Evolutionary conservation across 2,329 filamentous ascomycete genomes (phyloP).

Genomic region (Trichoderma atrobrunneum): DNA sequence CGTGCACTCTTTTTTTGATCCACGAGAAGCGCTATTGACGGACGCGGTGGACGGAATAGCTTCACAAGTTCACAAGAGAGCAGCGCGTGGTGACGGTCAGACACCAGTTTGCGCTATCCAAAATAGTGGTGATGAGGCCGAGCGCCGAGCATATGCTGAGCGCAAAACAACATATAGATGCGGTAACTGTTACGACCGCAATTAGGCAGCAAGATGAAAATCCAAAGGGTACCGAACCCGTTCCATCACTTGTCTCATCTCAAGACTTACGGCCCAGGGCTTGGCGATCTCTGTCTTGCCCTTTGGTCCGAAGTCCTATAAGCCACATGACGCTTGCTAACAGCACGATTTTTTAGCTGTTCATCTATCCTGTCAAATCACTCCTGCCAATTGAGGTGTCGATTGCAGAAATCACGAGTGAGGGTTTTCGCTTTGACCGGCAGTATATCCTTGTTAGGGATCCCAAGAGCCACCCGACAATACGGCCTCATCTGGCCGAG

Average conservation of each 20-base stretch:
- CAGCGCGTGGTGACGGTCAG: neutral
- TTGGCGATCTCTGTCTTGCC: neutral
- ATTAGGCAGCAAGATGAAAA: slow-evolving; percentile 18
- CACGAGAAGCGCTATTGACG: neutral
- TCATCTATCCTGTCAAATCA: slow-evolving; percentile 25
- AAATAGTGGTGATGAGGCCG: slow-evolving; percentile 7
- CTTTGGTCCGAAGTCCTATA: neutral
- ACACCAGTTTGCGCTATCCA: neutral
- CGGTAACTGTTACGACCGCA: neutral
- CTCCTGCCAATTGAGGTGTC: slow-evolving; percentile 23
- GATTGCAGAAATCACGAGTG: slow-evolving; percentile 23
- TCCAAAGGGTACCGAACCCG: slow-evolving; percentile 20
- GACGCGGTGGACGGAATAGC: neutral
- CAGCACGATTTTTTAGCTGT: slow-evolving; percentile 17
- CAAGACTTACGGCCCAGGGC: neutral
- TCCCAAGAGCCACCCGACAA: neutral
- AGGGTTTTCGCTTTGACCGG: slow-evolving; percentile 24
- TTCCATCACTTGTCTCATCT: neutral
- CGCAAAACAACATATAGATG: neutral
- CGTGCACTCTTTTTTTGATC: neutral
- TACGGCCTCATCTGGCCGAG: slow-evolving; percentile 20
- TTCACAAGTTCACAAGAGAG: neutral
- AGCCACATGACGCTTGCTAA: neutral
- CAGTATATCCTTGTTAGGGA: slow-evolving; percentile 23
- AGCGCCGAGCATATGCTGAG: slow-evolving; percentile 3